Evolutionary conservation across 768 basidiomycete species (phyloP).

Genomic region (Pleurotus tuoliensis): DNA sequence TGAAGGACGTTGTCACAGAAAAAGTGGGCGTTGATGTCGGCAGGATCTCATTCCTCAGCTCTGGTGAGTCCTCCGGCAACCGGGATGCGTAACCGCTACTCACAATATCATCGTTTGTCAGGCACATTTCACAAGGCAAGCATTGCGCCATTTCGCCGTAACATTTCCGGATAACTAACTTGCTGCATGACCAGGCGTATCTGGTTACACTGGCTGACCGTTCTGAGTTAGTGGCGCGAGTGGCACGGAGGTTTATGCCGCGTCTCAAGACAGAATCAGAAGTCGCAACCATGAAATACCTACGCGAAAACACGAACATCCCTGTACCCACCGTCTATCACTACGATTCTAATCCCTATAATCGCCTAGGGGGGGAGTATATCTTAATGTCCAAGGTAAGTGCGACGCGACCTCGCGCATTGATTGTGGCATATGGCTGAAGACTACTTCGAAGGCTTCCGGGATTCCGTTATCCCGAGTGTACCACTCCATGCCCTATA

Average conservation of each 20-base stretch:
- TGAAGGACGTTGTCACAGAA: slow-evolving; percentile 76
- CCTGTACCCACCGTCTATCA: slow-evolving; percentile 75
- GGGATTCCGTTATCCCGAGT: slow-evolving; percentile 70
- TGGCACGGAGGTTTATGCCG: slow-evolving; percentile 84
- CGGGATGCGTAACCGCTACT: slow-evolving; percentile 9
- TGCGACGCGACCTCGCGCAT: slow-evolving; percentile 5
- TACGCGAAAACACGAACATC: slow-evolving; percentile 64
- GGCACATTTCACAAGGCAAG: slow-evolving; percentile 83
- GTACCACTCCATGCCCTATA: slow-evolving; percentile 67
- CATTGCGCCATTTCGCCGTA: not conserved
- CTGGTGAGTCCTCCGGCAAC: slow-evolving; percentile 44
- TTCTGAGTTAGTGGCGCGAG: slow-evolving; percentile 67
- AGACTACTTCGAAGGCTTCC: slow-evolving; percentile 45
- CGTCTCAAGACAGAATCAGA: slow-evolving; percentile 85
- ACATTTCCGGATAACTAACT: slow-evolving; percentile 3
- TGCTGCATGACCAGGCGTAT: slow-evolving; percentile 53
- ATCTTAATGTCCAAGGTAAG: slow-evolving; percentile 84
- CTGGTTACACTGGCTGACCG: slow-evolving; percentile 62
- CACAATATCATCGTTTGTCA: slow-evolving; percentile 20
- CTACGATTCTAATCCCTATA: slow-evolving; percentile 81
- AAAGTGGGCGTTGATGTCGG: slow-evolving; percentile 64
- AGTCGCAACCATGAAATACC: slow-evolving; percentile 79
- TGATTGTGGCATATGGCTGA: slow-evolving; percentile 15
- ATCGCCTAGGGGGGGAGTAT: slow-evolving; percentile 80
- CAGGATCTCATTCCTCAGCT: slow-evolving; percentile 68